phyloP scores from a whole-genome alignment of 352 stramenopile genomes.

The Pilasporangium apinafurcum region DNA sequence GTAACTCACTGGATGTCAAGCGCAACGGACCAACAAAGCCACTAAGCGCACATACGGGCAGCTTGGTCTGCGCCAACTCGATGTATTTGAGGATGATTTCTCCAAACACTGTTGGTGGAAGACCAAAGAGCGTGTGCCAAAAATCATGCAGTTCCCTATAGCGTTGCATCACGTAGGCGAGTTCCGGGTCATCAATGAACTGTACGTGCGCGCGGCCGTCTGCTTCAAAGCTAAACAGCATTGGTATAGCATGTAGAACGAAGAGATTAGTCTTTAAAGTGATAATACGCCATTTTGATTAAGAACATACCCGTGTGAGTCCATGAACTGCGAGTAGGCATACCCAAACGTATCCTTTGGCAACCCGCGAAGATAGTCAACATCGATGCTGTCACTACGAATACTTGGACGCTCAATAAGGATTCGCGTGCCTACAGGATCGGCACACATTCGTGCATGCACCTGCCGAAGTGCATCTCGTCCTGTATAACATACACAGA shows the following conservation, averaged over 20 bases:
- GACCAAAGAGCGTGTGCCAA: constrained; percentile 93
- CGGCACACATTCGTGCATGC: constrained; percentile 76
- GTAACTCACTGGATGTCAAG: constrained; percentile 38
- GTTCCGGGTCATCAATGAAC: constrained; percentile 90
- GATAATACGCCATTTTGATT: not conserved
- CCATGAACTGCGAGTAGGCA: constrained; percentile 89
- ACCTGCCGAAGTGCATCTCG: constrained; percentile 83
- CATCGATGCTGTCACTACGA: constrained; percentile 70
- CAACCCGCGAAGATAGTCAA: constrained; percentile 53
- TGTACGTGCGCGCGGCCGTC: constrained; percentile 78
- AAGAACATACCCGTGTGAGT: constrained; percentile 59
- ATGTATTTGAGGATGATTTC: constrained; percentile 97
- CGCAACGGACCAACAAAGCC: constrained; percentile 87
- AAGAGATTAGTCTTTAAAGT: too few relatives aligned
- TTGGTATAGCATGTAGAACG: too few relatives aligned
- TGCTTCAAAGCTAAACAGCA: constrained; percentile 82
- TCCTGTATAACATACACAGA: constrained; percentile 10
- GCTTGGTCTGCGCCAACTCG: constrained; percentile 93
- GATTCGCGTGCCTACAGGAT: constrained; percentile 83
- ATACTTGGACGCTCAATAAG: constrained; percentile 85
- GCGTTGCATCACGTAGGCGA: constrained; percentile 96
- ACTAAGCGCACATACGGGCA: constrained; percentile 92
- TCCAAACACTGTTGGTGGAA: constrained; percentile 93
- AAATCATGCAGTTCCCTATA: constrained; percentile 95
- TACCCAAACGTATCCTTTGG: constrained; percentile 84